Base-by-base conservation (phyloP, 23 red algal species). In the Gracilaria caudata region DNA sequence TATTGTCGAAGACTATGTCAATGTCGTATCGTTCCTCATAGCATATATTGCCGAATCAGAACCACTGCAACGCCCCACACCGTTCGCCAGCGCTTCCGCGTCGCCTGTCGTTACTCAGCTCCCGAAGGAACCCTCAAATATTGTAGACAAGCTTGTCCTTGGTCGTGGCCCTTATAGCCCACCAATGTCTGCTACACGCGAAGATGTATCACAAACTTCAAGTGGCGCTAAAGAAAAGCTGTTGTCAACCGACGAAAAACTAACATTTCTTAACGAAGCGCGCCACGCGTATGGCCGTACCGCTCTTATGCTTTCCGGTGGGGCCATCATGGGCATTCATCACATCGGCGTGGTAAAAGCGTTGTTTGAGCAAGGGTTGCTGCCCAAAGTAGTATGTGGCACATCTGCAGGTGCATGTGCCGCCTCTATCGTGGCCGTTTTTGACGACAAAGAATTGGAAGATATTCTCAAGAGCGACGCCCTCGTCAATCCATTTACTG, bases 221-320 rank as follows among this genome's bases (percentile, higher is more conserved):
- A 25, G 24, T 23, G 60, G 3, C 64, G 65, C 0, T 6, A 66
- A 75, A 30, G 45, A 73, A 35, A 55, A 86, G 49, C 44, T 77
- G 28, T 51, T 92, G 0, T 86, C 88, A 0, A 57, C 38, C 1
- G 81, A 78, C 64, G 82, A 98, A 1, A 89, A 82, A 63, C 84
- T 98, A 19, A 82, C 68, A 0, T 93, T 95, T 78, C 92, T 98
- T 43, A 98, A 98, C 65, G 92, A 98, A 64, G 81, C 89, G 25
- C 96, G 96, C 19, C 96, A 98, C 80, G 92, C 96, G 41, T 95
- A 98, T 43, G 96, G 96, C 20, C 83, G 92, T 21, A 95, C 96
- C 30, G 96, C 96, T 26, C 71, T 98, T n/a, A 81, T 98, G 93
- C 81, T 98, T 61, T 95, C 92, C 5, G 96, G 96, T 35, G 96